A percentile compares a stretch with the other conserved stretches of the same genome.
phyloP scores from a whole-genome alignment of 2,329 filamentous ascomycete species.

The Fusarium sp. region DNA sequence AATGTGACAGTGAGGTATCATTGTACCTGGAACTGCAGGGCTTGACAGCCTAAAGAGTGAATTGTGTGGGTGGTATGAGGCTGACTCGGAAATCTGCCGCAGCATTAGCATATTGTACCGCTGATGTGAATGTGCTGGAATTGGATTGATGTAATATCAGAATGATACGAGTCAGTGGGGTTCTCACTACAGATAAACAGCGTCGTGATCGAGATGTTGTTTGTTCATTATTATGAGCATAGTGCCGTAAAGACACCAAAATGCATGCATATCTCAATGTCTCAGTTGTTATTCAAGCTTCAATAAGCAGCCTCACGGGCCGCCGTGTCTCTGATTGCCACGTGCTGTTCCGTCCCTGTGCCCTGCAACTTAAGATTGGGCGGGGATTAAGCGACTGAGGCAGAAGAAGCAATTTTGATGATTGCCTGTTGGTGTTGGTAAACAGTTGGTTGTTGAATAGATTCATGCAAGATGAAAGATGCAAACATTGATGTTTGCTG shows the following conservation, averaged over 20 bases:
- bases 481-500: slow-evolving; percentile 13
- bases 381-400: slow-evolving; percentile 4
- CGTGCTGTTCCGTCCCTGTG: slow-evolving; percentile 33
- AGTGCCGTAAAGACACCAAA: not conserved
- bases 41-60: slow-evolving; percentile 18
- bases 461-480: not conserved
- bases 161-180: slow-evolving; percentile 9
- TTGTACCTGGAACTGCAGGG: slow-evolving; percentile 32
- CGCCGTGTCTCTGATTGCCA: slow-evolving; percentile 36
- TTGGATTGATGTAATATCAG: not conserved
- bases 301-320: slow-evolving; percentile 8
- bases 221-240: not conserved
- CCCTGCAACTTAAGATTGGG: slow-evolving; percentile 20
- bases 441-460: not conserved
- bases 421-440: not conserved
- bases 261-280: slow-evolving; percentile 2
- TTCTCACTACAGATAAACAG: too few relatives aligned
- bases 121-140: not conserved
- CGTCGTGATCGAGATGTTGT: not conserved
- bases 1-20: slow-evolving; percentile 33
- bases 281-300: slow-evolving; percentile 9
- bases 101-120: not conserved
- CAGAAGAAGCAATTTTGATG: slow-evolving; percentile 16
- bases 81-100: slow-evolving; percentile 26
- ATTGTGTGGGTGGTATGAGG: slow-evolving; percentile 28